Conservation (phyloP, 371 early-diverging fungal species). For the Apophysomyces variabilis region DNA sequence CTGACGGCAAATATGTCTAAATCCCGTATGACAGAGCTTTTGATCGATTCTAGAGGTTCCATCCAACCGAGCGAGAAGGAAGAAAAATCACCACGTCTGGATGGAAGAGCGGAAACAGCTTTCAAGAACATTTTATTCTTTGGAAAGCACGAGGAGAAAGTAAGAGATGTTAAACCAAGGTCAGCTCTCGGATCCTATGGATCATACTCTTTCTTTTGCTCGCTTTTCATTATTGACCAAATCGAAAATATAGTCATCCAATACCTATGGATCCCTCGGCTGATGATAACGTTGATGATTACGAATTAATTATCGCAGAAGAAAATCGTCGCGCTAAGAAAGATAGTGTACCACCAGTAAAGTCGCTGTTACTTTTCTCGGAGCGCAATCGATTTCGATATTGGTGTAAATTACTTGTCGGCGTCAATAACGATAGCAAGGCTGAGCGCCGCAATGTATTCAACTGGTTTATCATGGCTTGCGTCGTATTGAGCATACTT, state of each 20-base stretch:
- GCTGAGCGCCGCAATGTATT: slow-evolving; percentile 51
- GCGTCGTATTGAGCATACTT: slow-evolving; percentile 60
- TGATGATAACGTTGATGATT: slow-evolving; percentile 37
- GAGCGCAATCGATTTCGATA: slow-evolving; percentile 35
- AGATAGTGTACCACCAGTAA: slow-evolving; percentile 26
- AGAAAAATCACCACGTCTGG: background rate
- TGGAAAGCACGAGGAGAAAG: background rate
- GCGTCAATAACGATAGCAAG: slow-evolving; percentile 39
- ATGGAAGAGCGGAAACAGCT: slow-evolving; percentile 1
- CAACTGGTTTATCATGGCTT: slow-evolving; percentile 64
- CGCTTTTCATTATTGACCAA: background rate
- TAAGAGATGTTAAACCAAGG: background rate
- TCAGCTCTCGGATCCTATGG: background rate
- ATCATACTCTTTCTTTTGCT: background rate
- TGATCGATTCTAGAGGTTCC: slow-evolving; percentile 14
- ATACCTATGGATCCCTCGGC: slow-evolving; percentile 1
- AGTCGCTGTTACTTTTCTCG: slow-evolving; percentile 46
- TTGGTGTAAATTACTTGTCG: slow-evolving; percentile 45
- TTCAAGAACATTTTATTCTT: slow-evolving; percentile 1
- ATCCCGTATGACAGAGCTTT: slow-evolving; percentile 27
- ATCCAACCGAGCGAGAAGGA: background rate
- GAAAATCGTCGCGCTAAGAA: slow-evolving; percentile 43
- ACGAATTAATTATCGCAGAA: slow-evolving; percentile 47
- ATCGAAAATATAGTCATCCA: background rate
- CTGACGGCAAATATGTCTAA: slow-evolving; percentile 52